Base-by-base conservation (phyloP, 805 yeast species). In the Zygosaccharomyces bisporus region DNA sequence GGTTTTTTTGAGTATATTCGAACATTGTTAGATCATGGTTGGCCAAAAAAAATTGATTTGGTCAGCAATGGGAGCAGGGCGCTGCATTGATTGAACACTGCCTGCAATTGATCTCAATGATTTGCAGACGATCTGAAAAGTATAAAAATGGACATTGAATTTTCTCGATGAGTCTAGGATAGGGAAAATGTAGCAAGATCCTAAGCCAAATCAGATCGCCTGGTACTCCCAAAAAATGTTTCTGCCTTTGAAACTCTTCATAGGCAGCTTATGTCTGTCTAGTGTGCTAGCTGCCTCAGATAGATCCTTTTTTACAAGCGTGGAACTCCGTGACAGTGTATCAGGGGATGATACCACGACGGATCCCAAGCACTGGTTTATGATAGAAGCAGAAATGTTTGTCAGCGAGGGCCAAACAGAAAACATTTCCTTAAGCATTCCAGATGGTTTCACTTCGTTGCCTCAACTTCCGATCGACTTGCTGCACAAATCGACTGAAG, bases 341-440 rank as follows among this genome's bases (percentile, higher is more conserved):
- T 51, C 61, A 2, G 47, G 49, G 4, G 37, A 51, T n/a, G 39
- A 48, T 12, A 45, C 51, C 16, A 59, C 61, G 31, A 54, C 54
- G 8, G 60, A 60, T 41, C 44, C 49, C 17, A 43, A 53, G 36
- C 62, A 61, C 41, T 58, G 60, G 60, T 59, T 63, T 41, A 13
- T 56, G 18, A 45, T 63, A 10, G 52, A 53, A 25, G 61, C 60
- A 2, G 59, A 57, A 32, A 23, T 63, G 18, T 54, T 45, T 31
- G 49, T 61, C 10, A 47, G 60, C 3, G 45, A 50, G 23, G 60
- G 58, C 17, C 45, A 44, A 18, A 34, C 43, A 6, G 43, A 49
- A 9, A 55, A 52, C 10, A 34, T 63, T 6, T 52, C 47, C 24
- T 41, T 63, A 14, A 50, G 56, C 4, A 49, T 60, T 6, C 66